phyloP scores from a whole-genome alignment of 352 stramenopile genomes.

The Thraustochytrium striatum region DNA sequence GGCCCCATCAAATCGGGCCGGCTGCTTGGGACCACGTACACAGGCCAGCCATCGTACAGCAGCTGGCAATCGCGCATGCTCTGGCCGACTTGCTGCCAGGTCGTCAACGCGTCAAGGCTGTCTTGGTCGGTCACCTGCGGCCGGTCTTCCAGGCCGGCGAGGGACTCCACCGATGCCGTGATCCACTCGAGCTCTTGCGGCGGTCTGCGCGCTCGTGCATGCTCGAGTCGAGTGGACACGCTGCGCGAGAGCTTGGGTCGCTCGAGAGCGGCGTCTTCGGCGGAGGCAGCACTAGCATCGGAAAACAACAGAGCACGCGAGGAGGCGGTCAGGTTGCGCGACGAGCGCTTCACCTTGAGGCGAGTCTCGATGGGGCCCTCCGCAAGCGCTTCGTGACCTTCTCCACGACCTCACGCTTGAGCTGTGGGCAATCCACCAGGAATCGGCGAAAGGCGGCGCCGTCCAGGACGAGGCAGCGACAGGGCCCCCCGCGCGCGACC shows the following conservation, averaged over 20 bases:
- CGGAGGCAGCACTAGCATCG: too few species aligned
- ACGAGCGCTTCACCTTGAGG: constrained; percentile 13
- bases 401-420: constrained; percentile 40
- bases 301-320: too few species aligned
- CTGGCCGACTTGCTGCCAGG: background rate
- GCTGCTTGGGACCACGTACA: constrained; percentile 13
- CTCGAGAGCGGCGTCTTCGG: too few species aligned
- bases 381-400: constrained; percentile 33
- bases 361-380: constrained; percentile 3
- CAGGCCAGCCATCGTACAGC: constrained; percentile 34
- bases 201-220: too few species aligned
- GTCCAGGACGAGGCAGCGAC: constrained; percentile 29
- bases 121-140: constrained; percentile 7
- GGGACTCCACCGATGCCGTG: constrained; percentile 9
- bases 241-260: too few species aligned
- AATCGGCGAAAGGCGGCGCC: constrained; percentile 32
- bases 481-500: constrained; percentile 19
- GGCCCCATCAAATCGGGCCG: constrained; percentile 14
- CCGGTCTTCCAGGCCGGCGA: background rate
- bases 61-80: constrained; percentile 28
- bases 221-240: too few species aligned
- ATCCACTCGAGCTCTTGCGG: constrained; percentile 37
- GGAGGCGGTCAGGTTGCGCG: background rate
- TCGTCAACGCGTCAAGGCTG: background rate
- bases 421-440: constrained; percentile 18